Percentiles rank a stretch among this genome's conserved stretches.
Evolutionary conservation across 2,329 filamentous ascomycete genomes (phyloP).

Genomic region (Phoma sp.): DNA sequence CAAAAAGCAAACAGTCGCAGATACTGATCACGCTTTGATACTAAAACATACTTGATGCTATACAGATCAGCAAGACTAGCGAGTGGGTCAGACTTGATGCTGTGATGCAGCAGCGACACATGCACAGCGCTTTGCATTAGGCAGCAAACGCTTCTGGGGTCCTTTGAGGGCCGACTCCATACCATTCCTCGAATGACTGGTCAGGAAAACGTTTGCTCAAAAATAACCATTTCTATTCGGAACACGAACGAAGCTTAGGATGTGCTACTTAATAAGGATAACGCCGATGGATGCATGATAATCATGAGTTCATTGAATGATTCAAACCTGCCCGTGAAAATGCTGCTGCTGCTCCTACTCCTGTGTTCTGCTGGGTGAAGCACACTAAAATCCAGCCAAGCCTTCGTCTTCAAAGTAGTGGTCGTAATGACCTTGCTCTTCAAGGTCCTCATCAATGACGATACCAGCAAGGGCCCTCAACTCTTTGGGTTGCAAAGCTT

Average conservation of each 20-base stretch:
- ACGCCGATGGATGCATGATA: background rate
- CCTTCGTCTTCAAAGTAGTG: conserved; percentile 22
- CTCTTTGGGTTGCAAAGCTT: conserved; percentile 25
- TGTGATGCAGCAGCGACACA: background rate
- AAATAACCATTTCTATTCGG: no score
- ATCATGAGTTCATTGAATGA: background rate
- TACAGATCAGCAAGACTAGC: background rate
- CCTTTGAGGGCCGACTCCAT: no score
- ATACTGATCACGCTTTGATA: background rate
- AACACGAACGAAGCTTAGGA: background rate
- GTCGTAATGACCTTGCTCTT: conserved; percentile 18
- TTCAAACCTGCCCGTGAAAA: background rate
- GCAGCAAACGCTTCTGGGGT: background rate
- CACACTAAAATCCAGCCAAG: conserved; percentile 18
- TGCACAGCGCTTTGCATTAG: background rate
- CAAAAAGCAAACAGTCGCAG: background rate
- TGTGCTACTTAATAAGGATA: background rate
- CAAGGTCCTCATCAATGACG: conserved; percentile 22
- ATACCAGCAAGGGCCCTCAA: conserved; percentile 30
- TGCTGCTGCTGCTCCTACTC: no score
- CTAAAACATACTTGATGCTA: background rate
- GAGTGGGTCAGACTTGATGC: background rate
- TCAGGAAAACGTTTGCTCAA: background rate
- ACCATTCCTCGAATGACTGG: background rate
- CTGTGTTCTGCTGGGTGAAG: background rate